Base-by-base conservation (phyloP, 805 yeast species). In the Ogataea angusta region DNA sequence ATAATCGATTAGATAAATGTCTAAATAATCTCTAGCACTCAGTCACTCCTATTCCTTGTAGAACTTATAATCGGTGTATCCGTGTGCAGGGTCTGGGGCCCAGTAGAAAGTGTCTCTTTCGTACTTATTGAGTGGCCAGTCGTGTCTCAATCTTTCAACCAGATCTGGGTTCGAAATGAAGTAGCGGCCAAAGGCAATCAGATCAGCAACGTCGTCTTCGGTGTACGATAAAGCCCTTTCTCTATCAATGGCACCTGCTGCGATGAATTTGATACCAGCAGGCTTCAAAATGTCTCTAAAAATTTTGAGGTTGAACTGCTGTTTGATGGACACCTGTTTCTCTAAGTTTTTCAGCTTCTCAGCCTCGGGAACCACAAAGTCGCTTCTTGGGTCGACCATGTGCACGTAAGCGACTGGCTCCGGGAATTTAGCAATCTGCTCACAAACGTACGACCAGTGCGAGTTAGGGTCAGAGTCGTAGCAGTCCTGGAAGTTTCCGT, bases 341-440 rank as follows among this genome's bases (percentile, higher is more conserved):
- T 43, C 46, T 51, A 36, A 23, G 19, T 29, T 29, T 15, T 22
- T 30, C 47, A 55, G 23, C 19, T 42, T 30, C n/a, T 45, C 47
- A 10, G 42, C 36, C 7, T 17, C 32, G 3, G 34, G 19, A 8
- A 21, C 16, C 26, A 41, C 55, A 49, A 87, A 64, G 54, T 88
- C 95, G 56, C 87, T 95, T 27, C 80, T 89, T 1, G 79, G 81
- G 52, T 89, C 97, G 13, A 54, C 64, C 37, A 47, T 30, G 6
- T 58, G 54, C 12, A 60, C 45, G 30, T 56, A 57, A 3, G 59
- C 61, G 15, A 52, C 43, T 29, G 3, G 65, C 66, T 40, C 68
- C 53, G 38, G 43, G 35, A 67, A 59, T 47, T 52, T 52, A 46
- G 66, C 63, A 27, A 73, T 52, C 51, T 69, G 27, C 24, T 54